Evolutionary conservation across 331 rosid genomes (phyloP).

Genomic region (Malus hybrid): DNA sequence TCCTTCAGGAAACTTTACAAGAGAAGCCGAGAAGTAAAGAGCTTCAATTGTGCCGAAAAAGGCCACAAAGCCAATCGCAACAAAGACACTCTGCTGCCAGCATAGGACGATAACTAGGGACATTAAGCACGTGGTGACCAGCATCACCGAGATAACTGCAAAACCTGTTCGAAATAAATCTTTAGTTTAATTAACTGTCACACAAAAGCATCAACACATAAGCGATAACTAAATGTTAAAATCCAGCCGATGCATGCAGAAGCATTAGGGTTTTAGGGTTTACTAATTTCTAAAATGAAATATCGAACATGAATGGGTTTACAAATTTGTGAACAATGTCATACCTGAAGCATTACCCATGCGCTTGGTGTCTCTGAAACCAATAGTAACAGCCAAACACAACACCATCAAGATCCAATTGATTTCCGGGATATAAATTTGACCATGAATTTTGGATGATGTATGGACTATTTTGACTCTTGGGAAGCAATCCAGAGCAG

Average conservation of each 20-base stretch:
- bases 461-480: slow-evolving; percentile 89
- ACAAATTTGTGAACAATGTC: slow-evolving; percentile 6
- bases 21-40: slow-evolving; percentile 91
- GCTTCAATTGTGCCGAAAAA: slow-evolving; percentile 79
- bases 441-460: slow-evolving; percentile 91
- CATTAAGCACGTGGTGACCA: slow-evolving; percentile 97
- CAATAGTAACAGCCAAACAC: slow-evolving; percentile 80
- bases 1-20: slow-evolving; percentile 80
- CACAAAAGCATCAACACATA: not conserved
- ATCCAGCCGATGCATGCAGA: not conserved
- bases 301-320: not conserved
- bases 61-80: slow-evolving; percentile 59
- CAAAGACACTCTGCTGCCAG: slow-evolving; percentile 64
- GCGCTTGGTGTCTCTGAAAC: slow-evolving; percentile 80
- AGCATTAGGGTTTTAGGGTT: not conserved
- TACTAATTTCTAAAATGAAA: not conserved
- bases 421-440: slow-evolving; percentile 91
- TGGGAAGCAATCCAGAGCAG: slow-evolving; percentile 89
- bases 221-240: not conserved
- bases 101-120: slow-evolving; percentile 80
- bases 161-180: slow-evolving; percentile 51
- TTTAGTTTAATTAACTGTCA: not conserved
- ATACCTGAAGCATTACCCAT: slow-evolving; percentile 94
- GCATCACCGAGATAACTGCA: slow-evolving; percentile 94
- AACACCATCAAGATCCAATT: slow-evolving; percentile 86